Conservation (phyloP, 129 eudicot genomes). For the Lonicera japonica region DNA sequence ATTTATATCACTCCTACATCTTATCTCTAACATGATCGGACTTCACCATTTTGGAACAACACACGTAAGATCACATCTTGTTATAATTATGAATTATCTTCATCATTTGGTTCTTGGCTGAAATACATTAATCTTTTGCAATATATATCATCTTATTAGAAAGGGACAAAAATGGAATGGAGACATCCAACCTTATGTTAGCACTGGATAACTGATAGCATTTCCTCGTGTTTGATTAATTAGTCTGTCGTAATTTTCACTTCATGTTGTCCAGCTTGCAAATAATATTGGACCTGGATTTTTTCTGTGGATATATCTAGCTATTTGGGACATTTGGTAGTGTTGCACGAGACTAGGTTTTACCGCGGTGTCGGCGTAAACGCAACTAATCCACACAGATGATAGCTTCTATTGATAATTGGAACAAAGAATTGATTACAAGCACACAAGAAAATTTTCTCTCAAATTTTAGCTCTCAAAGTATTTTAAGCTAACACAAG, state of each 20-base stretch:
- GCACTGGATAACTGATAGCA: background rate
- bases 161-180: background rate
- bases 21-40: conserved; percentile 72
- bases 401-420: no score
- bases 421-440: no score
- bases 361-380: no score
- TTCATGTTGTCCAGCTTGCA: conserved; percentile 57
- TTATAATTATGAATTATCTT: no score
- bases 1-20: conserved; percentile 41
- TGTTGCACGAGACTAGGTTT: no score
- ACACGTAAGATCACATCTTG: conserved; percentile 52
- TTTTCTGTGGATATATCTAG: conserved; percentile 59
- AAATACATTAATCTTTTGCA: no score
- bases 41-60: conserved; percentile 72
- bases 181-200: background rate
- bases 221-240: background rate
- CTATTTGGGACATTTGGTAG: conserved; percentile 86
- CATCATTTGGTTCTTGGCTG: no score
- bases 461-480: no score
- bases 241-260: background rate
- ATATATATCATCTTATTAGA: no score
- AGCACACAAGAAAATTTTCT: no score
- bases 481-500: no score
- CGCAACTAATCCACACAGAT: no score
- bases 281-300: conserved; percentile 60